A percentile compares a stretch with the other conserved stretches of the same genome.
Conservation (phyloP, 306 rosid species). For the Trifolium fragiferum region DNA sequence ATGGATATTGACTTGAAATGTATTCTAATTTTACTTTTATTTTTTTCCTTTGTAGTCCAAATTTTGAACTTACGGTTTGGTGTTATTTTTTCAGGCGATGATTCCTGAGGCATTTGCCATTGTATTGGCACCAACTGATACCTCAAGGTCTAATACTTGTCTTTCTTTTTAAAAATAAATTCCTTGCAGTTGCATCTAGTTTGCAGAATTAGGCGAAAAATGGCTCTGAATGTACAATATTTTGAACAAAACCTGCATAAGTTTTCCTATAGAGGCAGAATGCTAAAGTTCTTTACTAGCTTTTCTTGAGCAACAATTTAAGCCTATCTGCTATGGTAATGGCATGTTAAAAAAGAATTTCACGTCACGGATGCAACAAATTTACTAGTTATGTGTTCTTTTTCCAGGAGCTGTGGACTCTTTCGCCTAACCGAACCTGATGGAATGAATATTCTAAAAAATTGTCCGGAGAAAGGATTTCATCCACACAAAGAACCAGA, state of each 20-base stretch:
- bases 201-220: constrained; percentile 2
- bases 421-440: constrained; percentile 76
- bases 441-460: constrained; percentile 67
- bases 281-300: neutral
- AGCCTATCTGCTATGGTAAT: neutral
- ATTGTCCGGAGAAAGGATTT: constrained; percentile 67
- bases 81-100: constrained; percentile 60
- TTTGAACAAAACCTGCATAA: neutral
- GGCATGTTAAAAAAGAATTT: neutral
- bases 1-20: constrained; percentile 20
- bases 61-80: constrained; percentile 30
- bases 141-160: constrained; percentile 56
- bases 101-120: constrained; percentile 85
- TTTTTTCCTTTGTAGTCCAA: constrained; percentile 8
- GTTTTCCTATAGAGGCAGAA: neutral
- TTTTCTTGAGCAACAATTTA: neutral
- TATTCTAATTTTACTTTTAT: constrained; percentile 17
- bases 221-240: neutral
- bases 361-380: neutral
- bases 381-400: neutral
- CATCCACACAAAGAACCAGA: constrained; percentile 71
- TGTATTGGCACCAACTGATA: constrained; percentile 83
- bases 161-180: neutral
- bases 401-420: constrained; percentile 67
- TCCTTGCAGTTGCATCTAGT: neutral